Percentiles rank a stretch among this genome's conserved stretches.
Evolutionary conservation across 129 eudicot genomes (phyloP).

Genomic region (Chrysanthemum lavandulifolium): DNA sequence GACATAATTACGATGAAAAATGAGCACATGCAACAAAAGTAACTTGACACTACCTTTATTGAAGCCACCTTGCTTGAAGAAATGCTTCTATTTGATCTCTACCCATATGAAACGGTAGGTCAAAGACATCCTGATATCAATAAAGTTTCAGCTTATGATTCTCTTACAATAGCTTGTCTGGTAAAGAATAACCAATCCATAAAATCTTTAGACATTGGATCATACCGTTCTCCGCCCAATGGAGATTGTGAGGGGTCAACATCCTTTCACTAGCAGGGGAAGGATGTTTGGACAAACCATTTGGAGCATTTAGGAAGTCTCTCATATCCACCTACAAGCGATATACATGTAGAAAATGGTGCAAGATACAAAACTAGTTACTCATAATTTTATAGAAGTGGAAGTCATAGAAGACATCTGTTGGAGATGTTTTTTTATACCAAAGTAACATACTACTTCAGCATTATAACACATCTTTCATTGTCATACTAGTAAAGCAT

Average conservation of each 20-base stretch:
- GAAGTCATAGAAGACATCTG: conserved; percentile 12
- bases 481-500: not conserved
- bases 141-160: conserved; percentile 22
- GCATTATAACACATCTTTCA: not conserved
- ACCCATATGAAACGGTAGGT: conserved; percentile 97
- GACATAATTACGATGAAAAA: not conserved
- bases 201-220: conserved; percentile 13
- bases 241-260: conserved; percentile 79
- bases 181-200: not conserved
- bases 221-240: conserved; percentile 94
- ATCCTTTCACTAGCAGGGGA: conserved; percentile 54
- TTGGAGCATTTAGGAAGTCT: conserved; percentile 84
- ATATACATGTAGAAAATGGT: conserved; percentile 11
- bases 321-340: conserved; percentile 88
- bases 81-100: conserved; percentile 97
- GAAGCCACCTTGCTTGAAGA: conserved; percentile 79
- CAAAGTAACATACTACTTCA: not conserved
- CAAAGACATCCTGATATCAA: conserved; percentile 82
- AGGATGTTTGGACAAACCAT: conserved; percentile 72
- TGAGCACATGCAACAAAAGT: not conserved
- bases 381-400: conserved; percentile 8
- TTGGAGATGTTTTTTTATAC: not conserved
- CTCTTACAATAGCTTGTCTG: not conserved
- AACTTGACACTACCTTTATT: conserved; percentile 56
- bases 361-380: conserved; percentile 19